Evolutionary conservation across 805 yeast species (phyloP).

Genomic region (Priceomyces medius): DNA sequence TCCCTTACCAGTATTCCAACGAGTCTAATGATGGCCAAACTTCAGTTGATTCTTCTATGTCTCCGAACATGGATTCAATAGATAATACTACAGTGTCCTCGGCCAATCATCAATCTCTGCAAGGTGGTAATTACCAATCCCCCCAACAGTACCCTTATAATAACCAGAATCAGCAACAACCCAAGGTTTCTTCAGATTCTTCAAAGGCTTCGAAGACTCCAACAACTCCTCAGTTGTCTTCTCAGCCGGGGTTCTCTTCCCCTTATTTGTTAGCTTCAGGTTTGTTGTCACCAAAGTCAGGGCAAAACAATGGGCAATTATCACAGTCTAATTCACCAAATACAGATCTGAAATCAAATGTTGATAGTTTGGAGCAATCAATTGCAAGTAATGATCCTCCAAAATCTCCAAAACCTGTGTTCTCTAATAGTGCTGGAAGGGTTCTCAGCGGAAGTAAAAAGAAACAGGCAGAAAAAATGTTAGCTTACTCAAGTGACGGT

Average conservation of each 20-base stretch:
- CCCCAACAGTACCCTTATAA: slow-evolving; percentile 1
- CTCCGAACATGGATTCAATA: slow-evolving; percentile 30
- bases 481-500: slow-evolving; percentile 43
- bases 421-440: slow-evolving; percentile 25
- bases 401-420: slow-evolving; percentile 21
- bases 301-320: slow-evolving; percentile 15
- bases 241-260: slow-evolving; percentile 55
- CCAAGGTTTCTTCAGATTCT: slow-evolving; percentile 36
- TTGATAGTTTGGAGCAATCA: slow-evolving; percentile 18
- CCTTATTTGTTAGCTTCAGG: slow-evolving; percentile 71
- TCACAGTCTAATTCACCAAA: slow-evolving; percentile 16
- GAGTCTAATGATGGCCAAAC: slow-evolving; percentile 22
- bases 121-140: slow-evolving; percentile 5
- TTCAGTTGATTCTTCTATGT: slow-evolving; percentile 26
- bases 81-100: slow-evolving; percentile 35
- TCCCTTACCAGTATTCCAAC: slow-evolving; percentile 10
- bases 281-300: slow-evolving; percentile 49
- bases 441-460: slow-evolving; percentile 21
- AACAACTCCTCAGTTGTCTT: slow-evolving; percentile 34
- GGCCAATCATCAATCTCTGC: slow-evolving; percentile 3
- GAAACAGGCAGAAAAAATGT: slow-evolving; percentile 28
- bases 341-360: slow-evolving; percentile 5
- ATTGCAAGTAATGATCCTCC: slow-evolving; percentile 3
- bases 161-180: slow-evolving; percentile 11
- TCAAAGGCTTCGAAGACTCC: slow-evolving; percentile 28